phyloP scores from a whole-genome alignment of 2,329 filamentous ascomycete species.

The Colletotrichum coccodes region DNA sequence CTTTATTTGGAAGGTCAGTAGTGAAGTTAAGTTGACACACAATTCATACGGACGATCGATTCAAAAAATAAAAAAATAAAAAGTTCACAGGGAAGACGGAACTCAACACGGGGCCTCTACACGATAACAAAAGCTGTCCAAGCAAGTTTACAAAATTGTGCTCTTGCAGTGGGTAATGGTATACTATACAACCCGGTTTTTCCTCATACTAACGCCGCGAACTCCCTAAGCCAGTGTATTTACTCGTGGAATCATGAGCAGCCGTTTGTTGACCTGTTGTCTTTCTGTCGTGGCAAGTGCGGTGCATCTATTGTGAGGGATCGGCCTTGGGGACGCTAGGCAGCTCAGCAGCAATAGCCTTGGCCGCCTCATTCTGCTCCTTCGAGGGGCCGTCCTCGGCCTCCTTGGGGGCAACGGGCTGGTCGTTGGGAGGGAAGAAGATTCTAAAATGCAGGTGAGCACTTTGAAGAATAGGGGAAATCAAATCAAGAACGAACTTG shows the following conservation, averaged over 20 bases:
- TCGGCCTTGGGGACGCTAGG: slow-evolving; percentile 49
- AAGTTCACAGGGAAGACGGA: neutral
- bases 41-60: too few relatives aligned
- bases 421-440: slow-evolving; percentile 33
- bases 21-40: too few relatives aligned
- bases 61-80: too few relatives aligned
- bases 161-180: neutral
- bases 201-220: neutral
- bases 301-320: slow-evolving; percentile 29
- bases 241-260: neutral
- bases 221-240: neutral
- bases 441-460: neutral
- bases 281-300: neutral
- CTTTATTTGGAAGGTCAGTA: too few relatives aligned
- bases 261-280: neutral
- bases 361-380: slow-evolving; percentile 36
- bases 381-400: slow-evolving; percentile 37
- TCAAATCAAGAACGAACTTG: fast-evolving
- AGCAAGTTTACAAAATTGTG: too few relatives aligned
- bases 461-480: neutral
- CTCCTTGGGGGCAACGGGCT: slow-evolving; percentile 26
- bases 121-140: too few relatives aligned
- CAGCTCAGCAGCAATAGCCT: slow-evolving; percentile 41
- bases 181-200: neutral
- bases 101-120: too few relatives aligned